Percentiles rank a stretch among this genome's conserved stretches.
Conservation (phyloP, 176 grass and related monocot genomes). For the Tillandsia fasciculata region DNA sequence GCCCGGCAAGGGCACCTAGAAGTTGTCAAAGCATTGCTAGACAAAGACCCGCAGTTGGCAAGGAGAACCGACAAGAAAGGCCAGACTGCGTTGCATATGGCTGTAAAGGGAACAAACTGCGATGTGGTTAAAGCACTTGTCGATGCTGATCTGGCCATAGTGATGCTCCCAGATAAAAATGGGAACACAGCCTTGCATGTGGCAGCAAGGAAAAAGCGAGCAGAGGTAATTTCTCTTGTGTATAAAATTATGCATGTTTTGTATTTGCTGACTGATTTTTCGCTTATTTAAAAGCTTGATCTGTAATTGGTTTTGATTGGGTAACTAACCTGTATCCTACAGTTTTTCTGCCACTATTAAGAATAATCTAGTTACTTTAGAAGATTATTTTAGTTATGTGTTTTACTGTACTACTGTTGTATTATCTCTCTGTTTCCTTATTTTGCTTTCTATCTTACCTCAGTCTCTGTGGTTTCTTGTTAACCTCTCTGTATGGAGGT, state of each 20-base stretch:
- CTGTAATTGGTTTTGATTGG: neutral
- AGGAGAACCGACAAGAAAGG: conserved; percentile 85
- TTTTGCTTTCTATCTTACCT: too few species aligned
- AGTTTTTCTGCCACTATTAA: too few species aligned
- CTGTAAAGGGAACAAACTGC: conserved; percentile 86
- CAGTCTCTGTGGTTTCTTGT: too few species aligned
- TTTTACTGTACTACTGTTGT: too few species aligned
- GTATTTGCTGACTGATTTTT: neutral
- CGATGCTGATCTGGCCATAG: conserved; percentile 83
- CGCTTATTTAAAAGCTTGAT: neutral
- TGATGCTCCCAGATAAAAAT: conserved; percentile 93
- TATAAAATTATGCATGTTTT: neutral
- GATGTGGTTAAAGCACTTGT: conserved; percentile 82
- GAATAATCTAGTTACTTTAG: too few species aligned
- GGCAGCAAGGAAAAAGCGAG: conserved; percentile 84
- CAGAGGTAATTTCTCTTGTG: conserved; percentile 42
- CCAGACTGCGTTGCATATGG: conserved; percentile 94
- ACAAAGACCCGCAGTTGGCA: conserved; percentile 83
- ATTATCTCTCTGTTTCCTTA: too few species aligned
- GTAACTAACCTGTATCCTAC: too few species aligned
- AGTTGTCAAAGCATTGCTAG: conserved; percentile 62
- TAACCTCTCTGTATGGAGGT: too few species aligned
- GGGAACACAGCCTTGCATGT: conserved; percentile 90
- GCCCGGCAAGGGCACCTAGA: conserved; percentile 72
- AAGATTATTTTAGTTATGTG: too few species aligned